Evolutionary conservation across 2,329 filamentous ascomycete species (phyloP), one percentile per base, ranked within the genome.

Genomic region (Pseudocercospora fuligena): DNA sequence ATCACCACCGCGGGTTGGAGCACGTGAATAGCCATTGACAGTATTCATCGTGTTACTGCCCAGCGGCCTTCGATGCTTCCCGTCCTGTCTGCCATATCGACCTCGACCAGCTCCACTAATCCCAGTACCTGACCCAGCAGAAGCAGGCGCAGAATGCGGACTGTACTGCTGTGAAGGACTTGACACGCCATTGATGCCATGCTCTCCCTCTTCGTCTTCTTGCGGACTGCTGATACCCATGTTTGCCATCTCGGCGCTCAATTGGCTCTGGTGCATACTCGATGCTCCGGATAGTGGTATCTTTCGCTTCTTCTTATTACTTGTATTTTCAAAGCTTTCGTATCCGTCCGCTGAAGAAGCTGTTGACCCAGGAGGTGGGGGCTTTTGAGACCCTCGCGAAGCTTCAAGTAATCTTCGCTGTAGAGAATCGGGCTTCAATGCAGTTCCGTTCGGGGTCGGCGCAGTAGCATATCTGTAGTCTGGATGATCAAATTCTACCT

Each of bases 261-360:
- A 79, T 64, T 83, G 82, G 70, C 84, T 83, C 69, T 88, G 84
- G 75, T 88, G 86, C 69, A 84, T 80, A 63, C 82, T 87, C 14
- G 89, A 84, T 73, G 92, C 91, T 19, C 92, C 91, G 2, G 92
- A 93, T 0, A 93, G 93, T 0, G 95, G 95, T 43, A 99, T 98
- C 81, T 99, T 99, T 72, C 95, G 88, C 80, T 99, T 98, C 84
- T 98, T 99, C 81, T 99, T 99, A 78, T 99, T 99, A 79, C 97
- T 98, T 40, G 93, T 97, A 75, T 98, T 98, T 80, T 99, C 95
- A 74, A 97, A 97, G 6, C 93, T 95, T 79, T 99, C 95, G 78
- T 98, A 98, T 14, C 94, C 93, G 78, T 98, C 94, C 11, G 88
- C 85, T 25, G 90, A 89, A 12, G 92, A 93, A 51, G 86, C 86